A percentile compares a stretch with the other conserved stretches of the same genome.
phyloP scores from a whole-genome alignment of 345 rosid genomes.

The Arabidopsis suecica region DNA sequence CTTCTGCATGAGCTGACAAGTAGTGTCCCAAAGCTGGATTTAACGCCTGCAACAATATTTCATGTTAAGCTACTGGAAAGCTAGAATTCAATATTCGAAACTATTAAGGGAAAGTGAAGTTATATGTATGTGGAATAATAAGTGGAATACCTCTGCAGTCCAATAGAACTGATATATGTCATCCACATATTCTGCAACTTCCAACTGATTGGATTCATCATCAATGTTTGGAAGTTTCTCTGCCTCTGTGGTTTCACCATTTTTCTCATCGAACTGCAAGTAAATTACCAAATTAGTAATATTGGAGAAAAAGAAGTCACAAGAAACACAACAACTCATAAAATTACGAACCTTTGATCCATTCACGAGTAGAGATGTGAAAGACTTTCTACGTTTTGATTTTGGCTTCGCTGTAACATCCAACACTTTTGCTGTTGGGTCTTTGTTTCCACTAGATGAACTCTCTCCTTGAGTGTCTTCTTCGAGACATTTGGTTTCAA shows the following conservation, averaged over 20 bases:
- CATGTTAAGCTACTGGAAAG: conserved; percentile 32
- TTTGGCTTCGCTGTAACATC: conserved; percentile 53
- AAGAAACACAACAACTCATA: conserved; percentile 18
- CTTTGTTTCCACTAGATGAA: conserved; percentile 43
- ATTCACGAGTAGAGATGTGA: conserved; percentile 75
- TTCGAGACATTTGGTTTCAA: conserved; percentile 44
- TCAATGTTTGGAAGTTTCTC: conserved; percentile 74
- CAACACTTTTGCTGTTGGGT: conserved; percentile 39
- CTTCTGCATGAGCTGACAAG: conserved; percentile 63
- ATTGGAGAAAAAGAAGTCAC: conserved; percentile 19
- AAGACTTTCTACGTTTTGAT: conserved; percentile 83
- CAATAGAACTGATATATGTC: conserved; percentile 92
- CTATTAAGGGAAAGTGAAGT: background rate
- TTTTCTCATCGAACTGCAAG: conserved; percentile 61
- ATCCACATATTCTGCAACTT: conserved; percentile 96
- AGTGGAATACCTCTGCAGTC: conserved; percentile 72
- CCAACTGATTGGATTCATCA: conserved; percentile 76
- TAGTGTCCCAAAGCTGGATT: conserved; percentile 60
- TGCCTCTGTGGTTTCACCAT: conserved; percentile 50
- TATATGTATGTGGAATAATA: conserved; percentile 1
- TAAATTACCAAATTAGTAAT: conserved; percentile 33
- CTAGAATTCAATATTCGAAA: conserved; percentile 7
- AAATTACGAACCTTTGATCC: conserved; percentile 66
- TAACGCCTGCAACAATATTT: conserved; percentile 59
- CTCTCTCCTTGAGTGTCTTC: conserved; percentile 48